Base-by-base conservation (phyloP, 2,329 filamentous ascomycete species). In the Colletotrichum ledebouriae region DNA sequence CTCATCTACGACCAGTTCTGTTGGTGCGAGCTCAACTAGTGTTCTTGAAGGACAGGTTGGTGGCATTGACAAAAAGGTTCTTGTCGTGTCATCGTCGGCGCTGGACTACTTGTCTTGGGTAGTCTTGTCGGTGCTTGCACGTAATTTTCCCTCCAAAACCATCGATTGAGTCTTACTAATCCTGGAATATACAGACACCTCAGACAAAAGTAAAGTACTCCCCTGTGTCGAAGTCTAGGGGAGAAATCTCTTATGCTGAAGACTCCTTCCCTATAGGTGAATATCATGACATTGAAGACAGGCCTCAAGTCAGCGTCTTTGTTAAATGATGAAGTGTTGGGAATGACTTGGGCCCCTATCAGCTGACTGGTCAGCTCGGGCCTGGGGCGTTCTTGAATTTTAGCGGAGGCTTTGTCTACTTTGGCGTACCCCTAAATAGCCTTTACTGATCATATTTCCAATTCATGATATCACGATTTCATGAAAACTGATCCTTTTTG, bases 41-140 rank as follows among this genome's bases (percentile, higher is more conserved):
- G 17, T 17, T 17, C 17, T 17, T 17, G 1, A 17, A 17, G 17
- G 17, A 17, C 17, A 17, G 17, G 17, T 17, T 17, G 17, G 17
- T 17, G 2, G 17, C 17, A 17, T 17, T 1, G 2, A 17, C 17
- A 17, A 17, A 17, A 4, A 63, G 39, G 82, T 86, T 50, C 77
- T 87, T 29, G 85, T 17, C 17, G 85, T 3, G 72, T 86, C 1
- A 80, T 79, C 46, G 79, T 87, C 1, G 85, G 85, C 0, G 58
- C 84, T 10, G 83, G 82, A 1, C 74, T 83, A 0, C 79, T 82
- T 0, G 71, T 80, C 3, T 22, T 86, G 3, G 66, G 17, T 17
- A 17, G 17, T 17, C 63, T 76, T 3, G 62, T 78, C 42, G 76
- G 68, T 58, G 61, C 47, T 50, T 55, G 13, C 33, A 11, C 64